These are phyloP conservation scores for Chalaropsis ovoidea DNA, from an alignment of 2,329 filamentous ascomycete species.

Conservation along the genomic window DNA sequence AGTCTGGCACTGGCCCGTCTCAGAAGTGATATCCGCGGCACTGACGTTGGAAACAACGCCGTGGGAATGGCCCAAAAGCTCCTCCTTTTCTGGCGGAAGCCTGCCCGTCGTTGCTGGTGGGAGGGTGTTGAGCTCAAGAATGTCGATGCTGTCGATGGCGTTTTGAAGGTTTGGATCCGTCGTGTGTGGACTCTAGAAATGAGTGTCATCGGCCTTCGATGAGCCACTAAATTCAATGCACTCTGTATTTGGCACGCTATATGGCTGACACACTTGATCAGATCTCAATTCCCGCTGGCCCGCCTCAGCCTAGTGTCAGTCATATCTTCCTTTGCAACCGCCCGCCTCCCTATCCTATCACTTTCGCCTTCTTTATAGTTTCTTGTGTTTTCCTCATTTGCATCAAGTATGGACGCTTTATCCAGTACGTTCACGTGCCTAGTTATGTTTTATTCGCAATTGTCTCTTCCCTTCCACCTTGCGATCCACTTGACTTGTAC, in stretches of 20 bases:
- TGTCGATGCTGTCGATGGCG: conserved; percentile 82
- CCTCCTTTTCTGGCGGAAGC: conserved; percentile 94
- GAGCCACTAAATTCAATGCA: conserved; percentile 23
- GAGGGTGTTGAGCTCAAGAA: conserved; percentile 86
- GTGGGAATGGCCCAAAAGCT: conserved; percentile 98
- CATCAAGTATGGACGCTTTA: background rate
- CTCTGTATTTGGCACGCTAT: background rate
- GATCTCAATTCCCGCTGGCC: background rate
- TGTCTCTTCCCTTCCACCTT: background rate
- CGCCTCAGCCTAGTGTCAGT: background rate
- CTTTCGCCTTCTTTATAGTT: background rate
- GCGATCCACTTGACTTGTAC: no score
- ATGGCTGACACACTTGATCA: background rate
- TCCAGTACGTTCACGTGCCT: background rate
- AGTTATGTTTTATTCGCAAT: background rate
- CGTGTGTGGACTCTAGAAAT: conserved; percentile 98
- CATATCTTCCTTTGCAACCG: background rate
- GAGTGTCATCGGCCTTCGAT: conserved; percentile 81
- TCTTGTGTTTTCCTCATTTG: background rate
- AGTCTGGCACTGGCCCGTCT: conserved; percentile 86
- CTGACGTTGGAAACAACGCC: conserved; percentile 61
- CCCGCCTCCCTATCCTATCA: background rate
- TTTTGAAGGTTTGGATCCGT: conserved; percentile 95
- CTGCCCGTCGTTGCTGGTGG: conserved; percentile 96
- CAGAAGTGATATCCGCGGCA: conserved; percentile 81